Percentiles rank a stretch among this genome's conserved stretches.
phyloP scores from a whole-genome alignment of 2,329 filamentous ascomycete species.

The Amesomyces nigricolor region DNA sequence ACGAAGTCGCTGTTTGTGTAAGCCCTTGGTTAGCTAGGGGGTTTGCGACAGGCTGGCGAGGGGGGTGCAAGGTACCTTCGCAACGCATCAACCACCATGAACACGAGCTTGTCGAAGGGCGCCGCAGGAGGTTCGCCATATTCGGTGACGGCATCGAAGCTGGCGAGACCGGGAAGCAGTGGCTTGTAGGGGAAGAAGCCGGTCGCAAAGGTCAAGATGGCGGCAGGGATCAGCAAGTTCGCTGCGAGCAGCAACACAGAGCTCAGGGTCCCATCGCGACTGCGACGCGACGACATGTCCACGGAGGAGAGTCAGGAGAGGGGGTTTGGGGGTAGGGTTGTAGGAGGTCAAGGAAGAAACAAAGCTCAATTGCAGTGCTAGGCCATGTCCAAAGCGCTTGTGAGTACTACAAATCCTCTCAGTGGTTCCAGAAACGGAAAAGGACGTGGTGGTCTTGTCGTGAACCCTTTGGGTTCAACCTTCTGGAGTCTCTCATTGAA shows the following conservation, averaged over 20 bases:
- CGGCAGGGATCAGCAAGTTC: constrained; percentile 71
- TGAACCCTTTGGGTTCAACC: constrained; percentile 1
- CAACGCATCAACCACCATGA: constrained; percentile 97
- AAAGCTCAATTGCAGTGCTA: not conserved
- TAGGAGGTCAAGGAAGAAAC: not conserved
- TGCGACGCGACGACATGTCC: constrained; percentile 28
- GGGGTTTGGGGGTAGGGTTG: not conserved
- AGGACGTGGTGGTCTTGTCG: not conserved
- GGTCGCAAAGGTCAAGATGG: constrained; percentile 71
- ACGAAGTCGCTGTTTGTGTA: constrained; percentile 73
- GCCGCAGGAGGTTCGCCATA: constrained; percentile 55
- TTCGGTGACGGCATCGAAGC: constrained; percentile 42
- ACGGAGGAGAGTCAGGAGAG: not conserved
- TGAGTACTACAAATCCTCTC: not conserved
- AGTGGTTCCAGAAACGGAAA: not conserved
- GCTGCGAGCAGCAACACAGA: constrained; percentile 52
- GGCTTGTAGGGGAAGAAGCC: constrained; percentile 99
- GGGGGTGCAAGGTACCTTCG: constrained; percentile 56
- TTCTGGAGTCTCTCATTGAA: constrained; percentile 3
- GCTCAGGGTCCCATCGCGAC: constrained; percentile 27
- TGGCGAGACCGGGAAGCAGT: constrained; percentile 78
- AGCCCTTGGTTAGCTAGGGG: constrained; percentile 9
- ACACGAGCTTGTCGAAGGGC: constrained; percentile 83
- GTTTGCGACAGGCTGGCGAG: not conserved
- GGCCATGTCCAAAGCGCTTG: not conserved